These are phyloP conservation scores for Phytopythium ostracodes DNA, from an alignment of 352 stramenopile species.

Conservation along the genomic window DNA sequence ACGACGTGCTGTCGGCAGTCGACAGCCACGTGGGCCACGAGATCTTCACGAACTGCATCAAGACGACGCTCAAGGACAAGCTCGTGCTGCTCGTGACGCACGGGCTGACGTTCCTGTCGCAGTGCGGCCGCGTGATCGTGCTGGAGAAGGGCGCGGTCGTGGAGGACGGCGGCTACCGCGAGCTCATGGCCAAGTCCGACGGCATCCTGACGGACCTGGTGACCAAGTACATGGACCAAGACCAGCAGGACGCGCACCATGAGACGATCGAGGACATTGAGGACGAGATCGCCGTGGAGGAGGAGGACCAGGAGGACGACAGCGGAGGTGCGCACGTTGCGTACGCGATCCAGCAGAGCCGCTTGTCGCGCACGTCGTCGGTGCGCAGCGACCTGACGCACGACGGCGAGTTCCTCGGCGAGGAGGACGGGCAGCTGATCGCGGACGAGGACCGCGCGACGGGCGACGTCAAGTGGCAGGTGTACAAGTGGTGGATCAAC, in stretches of 20 bases:
- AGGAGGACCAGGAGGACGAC: constrained; percentile 41
- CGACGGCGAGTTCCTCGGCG: constrained; percentile 23
- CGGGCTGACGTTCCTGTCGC: constrained; percentile 14
- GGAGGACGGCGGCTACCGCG: constrained; percentile 74
- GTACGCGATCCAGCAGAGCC: constrained; percentile 9
- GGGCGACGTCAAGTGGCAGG: constrained; percentile 50
- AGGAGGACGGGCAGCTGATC: constrained; percentile 39
- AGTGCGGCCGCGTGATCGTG: constrained; percentile 3
- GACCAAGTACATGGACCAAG: constrained; percentile 55
- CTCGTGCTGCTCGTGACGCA: constrained; percentile 87
- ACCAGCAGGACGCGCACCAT: constrained; percentile 25
- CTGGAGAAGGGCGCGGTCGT: constrained; percentile 46
- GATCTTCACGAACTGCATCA: constrained; percentile 84
- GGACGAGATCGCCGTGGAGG: constrained; percentile 23
- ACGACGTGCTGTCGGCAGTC: constrained; percentile 93
- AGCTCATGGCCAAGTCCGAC: constrained; percentile 63
- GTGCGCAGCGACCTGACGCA: constrained; percentile 50
- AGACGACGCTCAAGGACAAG: constrained; percentile 51
- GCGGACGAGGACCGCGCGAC: constrained; percentile 66
- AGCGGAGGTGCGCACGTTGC: constrained; percentile 10
- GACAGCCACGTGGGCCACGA: constrained; percentile 93
- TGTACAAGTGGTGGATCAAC: constrained; percentile 69
- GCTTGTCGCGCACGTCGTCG: constrained; percentile 25
- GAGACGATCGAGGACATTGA: constrained; percentile 38
- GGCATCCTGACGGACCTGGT: constrained; percentile 61